Conservation (phyloP, 225 moss, liverwort and hornwort species). For the Climacium dendroides region DNA sequence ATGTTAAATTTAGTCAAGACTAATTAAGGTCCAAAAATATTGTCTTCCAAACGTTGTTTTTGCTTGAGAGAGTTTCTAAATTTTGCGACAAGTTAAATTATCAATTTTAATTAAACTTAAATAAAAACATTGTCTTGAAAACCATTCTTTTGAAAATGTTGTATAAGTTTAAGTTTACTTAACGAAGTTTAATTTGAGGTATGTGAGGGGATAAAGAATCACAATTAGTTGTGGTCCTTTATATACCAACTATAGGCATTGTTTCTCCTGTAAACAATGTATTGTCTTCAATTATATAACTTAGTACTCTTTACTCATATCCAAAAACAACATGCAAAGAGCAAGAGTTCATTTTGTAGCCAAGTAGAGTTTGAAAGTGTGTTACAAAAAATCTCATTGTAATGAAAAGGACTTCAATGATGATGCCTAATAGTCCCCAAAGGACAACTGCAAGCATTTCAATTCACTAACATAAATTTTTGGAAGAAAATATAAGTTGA, state of each 20-base stretch:
- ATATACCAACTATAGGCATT: neutral
- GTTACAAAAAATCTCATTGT: neutral
- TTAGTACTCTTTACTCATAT: rapidly evolving
- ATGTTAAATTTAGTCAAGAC: neutral
- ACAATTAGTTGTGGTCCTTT: neutral
- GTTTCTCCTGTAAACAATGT: no score
- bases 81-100: neutral
- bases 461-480: rapidly evolving
- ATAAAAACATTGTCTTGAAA: no score
- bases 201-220: no score
- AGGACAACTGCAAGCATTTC: neutral
- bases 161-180: no score
- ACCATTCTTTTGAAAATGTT: no score
- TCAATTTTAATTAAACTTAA: neutral
- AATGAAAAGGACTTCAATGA: neutral
- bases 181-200: no score
- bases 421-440: rapidly evolving
- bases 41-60: neutral
- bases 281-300: rapidly evolving
- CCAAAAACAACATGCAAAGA: neutral
- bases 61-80: no score
- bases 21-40: neutral
- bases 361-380: neutral
- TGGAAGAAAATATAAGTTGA: neutral
- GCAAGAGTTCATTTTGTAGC: rapidly evolving